Base-by-base conservation (phyloP, 768 basidiomycete species). In the Russula vinacea region DNA sequence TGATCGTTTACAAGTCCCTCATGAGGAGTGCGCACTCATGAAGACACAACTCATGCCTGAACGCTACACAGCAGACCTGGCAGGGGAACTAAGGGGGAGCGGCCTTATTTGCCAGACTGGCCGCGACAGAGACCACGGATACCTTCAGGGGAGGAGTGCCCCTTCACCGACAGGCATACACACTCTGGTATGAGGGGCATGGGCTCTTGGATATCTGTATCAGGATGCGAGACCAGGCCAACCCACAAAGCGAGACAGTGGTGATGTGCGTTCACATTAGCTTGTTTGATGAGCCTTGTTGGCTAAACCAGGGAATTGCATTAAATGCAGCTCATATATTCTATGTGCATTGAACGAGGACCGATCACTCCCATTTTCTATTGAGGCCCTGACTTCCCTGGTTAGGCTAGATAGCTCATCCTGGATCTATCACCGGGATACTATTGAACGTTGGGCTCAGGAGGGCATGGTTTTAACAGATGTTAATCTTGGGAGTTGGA, bases 261-360 rank as follows among this genome's bases (percentile, higher is more conserved):
- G 81, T 82, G 47, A 81, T 83, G 79, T 82, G 54, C 68, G 78
- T 71, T 51, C 33, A 7, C 47, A 33, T 50, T 10, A 29, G 39
- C 53, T 35, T 22, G 10, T 17, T 17, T n/a, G 13, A 40, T 22
- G 7, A 14, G 22, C 14, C 4, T 37, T 19, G 22, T 26, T 42
- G 9, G 37, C 53, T 64, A 42, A 64, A 56, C 24, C 32, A n/a
- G 26, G 35, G 32, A 37, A 22, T 56, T 5, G 3, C n/a, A n/a
- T n/a, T n/a, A n/a, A n/a, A n/a, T n/a, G n/a, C 45, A 82, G 80
- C 69, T 76, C 79, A 10, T 79, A 83, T 62, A 74, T 82, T 10
- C 54, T 82, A 11, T 68, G 75, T 4, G 79, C 79, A 4, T 67
- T 82, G 52, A 76, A 76, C 35, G 76, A 75, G 14, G 77, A 82